phyloP scores from a whole-genome alignment of 2,329 filamentous ascomycete genomes.

The Neonectria coccinea region DNA sequence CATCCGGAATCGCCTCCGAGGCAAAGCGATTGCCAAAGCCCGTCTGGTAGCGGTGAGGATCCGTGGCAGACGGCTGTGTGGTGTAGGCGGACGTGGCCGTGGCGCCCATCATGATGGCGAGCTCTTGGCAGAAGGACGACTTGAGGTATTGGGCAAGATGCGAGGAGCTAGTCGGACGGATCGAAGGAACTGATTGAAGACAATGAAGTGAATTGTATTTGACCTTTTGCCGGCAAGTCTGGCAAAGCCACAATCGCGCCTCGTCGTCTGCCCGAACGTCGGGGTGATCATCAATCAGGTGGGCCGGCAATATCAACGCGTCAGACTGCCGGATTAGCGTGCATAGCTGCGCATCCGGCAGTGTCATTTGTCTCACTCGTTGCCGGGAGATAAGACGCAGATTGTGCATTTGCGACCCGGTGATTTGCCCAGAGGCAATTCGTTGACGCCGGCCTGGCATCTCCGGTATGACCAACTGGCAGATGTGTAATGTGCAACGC shows the following conservation, averaged over 20 bases:
- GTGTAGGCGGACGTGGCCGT: slow-evolving; percentile 38
- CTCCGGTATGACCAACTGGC: neutral
- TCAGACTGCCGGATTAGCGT: slow-evolving; percentile 8
- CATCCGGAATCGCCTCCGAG: slow-evolving; percentile 60
- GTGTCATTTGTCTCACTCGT: neutral
- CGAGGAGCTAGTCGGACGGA: neutral
- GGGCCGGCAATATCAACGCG: slow-evolving; percentile 3
- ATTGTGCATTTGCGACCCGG: neutral
- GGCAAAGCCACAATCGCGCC: neutral
- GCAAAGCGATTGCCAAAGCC: slow-evolving; percentile 66
- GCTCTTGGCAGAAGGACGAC: slow-evolving; percentile 1
- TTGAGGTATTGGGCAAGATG: slow-evolving; percentile 25
- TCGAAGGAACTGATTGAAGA: neutral
- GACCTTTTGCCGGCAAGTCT: slow-evolving; percentile 9
- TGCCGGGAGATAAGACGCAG: neutral
- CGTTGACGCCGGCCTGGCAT: neutral
- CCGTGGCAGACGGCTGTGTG: slow-evolving; percentile 38
- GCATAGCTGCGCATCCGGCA: slow-evolving; percentile 8
- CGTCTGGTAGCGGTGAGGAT: slow-evolving; percentile 66
- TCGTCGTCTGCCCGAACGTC: neutral
- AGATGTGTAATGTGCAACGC: slow-evolving; percentile 18
- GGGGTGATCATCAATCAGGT: neutral
- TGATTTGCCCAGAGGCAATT: slow-evolving; percentile 5
- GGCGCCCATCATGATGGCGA: slow-evolving; percentile 27
- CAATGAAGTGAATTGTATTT: slow-evolving; percentile 13